phyloP scores from a whole-genome alignment of 2,329 filamentous ascomycete species.

The Penicillium glabrum region DNA sequence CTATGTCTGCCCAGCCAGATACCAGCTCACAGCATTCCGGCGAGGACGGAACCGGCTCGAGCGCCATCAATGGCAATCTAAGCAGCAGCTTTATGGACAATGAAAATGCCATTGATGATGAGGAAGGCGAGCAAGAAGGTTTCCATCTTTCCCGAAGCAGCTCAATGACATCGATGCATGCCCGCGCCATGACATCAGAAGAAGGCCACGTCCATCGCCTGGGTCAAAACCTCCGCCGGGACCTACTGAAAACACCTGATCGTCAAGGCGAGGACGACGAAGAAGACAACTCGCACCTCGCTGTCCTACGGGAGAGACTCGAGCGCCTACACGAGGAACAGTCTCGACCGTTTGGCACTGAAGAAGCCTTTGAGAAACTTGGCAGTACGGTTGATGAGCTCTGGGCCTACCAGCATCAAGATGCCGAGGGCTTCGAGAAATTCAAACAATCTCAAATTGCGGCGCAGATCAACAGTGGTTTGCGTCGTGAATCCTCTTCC shows the following conservation, averaged over 20 bases:
- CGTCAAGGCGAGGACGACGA: slow-evolving; percentile 35
- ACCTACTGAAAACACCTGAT: slow-evolving; percentile 56
- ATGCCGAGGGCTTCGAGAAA: slow-evolving; percentile 44
- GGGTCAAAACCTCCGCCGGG: slow-evolving; percentile 64
- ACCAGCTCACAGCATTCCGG: slow-evolving; percentile 36
- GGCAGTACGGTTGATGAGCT: slow-evolving; percentile 49
- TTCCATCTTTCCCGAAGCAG: slow-evolving; percentile 58
- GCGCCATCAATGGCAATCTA: slow-evolving; percentile 33
- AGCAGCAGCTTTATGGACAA: slow-evolving; percentile 28
- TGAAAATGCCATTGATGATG: slow-evolving; percentile 39
- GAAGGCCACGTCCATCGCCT: slow-evolving; percentile 70
- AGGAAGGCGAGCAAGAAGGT: slow-evolving; percentile 44
- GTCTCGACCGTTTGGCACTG: slow-evolving; percentile 39
- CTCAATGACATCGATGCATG: slow-evolving; percentile 67
- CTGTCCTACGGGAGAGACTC: slow-evolving; percentile 44
- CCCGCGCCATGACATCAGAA: slow-evolving; percentile 64
- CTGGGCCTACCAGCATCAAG: slow-evolving; percentile 41
- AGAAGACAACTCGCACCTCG: slow-evolving; percentile 46
- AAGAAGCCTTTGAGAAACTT: slow-evolving; percentile 42
- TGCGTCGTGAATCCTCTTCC: slow-evolving; percentile 4
- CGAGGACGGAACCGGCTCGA: slow-evolving; percentile 25
- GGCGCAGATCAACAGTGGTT: slow-evolving; percentile 45
- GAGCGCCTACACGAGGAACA: slow-evolving; percentile 45
- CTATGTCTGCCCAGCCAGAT: slow-evolving; percentile 20
- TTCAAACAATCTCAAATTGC: slow-evolving; percentile 49